phyloP scores from a whole-genome alignment of 2,329 filamentous ascomycete species.

The Dendryphion nanum region DNA sequence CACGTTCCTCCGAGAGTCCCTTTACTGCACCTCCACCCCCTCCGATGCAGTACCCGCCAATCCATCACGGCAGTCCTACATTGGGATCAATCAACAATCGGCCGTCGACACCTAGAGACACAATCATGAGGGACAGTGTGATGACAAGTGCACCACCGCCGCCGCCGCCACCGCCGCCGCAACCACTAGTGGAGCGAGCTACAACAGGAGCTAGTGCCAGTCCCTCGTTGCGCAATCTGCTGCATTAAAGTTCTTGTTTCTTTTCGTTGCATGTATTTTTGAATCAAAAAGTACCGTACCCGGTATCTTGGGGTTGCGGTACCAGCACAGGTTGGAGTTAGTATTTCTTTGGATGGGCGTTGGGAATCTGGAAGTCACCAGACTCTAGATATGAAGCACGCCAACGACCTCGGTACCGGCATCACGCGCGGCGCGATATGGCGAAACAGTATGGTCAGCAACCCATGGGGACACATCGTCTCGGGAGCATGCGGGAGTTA shows the following conservation, averaged over 20 bases:
- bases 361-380: too few relatives aligned
- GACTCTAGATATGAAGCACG: too few relatives aligned
- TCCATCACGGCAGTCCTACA: conserved; percentile 33
- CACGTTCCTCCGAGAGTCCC: conserved; percentile 36
- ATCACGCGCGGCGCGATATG: too few relatives aligned
- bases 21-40: conserved; percentile 27
- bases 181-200: conserved; percentile 25
- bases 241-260: conserved; percentile 37
- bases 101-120: conserved; percentile 35
- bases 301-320: not conserved
- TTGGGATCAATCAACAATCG: conserved; percentile 21
- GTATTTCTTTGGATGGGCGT: not conserved
- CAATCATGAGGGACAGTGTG: conserved; percentile 32
- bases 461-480: conserved; percentile 10
- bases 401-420: too few relatives aligned
- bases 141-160: not conserved
- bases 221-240: conserved; percentile 48
- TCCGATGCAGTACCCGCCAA: conserved; percentile 21
- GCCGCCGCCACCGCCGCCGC: conserved; percentile 14
- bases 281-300: conserved; percentile 1
- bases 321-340: not conserved
- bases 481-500: too few relatives aligned
- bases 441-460: too few relatives aligned
- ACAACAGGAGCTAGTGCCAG: conserved; percentile 46
- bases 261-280: conserved; percentile 9